Percentiles rank a stretch among this genome's conserved stretches.
Evolutionary conservation across 208 protist genomes (phyloP).

Genomic region (Naegleria gruberi): DNA sequence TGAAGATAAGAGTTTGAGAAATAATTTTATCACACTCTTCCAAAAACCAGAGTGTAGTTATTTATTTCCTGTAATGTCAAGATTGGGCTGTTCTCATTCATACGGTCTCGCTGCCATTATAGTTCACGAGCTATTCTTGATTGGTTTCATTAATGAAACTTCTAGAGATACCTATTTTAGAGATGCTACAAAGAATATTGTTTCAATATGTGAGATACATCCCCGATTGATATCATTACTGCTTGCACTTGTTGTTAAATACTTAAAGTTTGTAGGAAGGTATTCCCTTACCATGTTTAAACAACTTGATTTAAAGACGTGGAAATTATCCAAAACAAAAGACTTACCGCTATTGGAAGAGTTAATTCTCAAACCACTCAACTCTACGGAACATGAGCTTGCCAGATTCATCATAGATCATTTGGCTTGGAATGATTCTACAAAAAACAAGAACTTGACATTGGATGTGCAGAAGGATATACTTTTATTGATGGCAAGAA

Average conservation of each 20-base stretch:
- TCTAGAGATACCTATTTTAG: background rate
- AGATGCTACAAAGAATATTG: background rate
- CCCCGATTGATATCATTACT: background rate
- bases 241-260: background rate
- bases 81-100: background rate
- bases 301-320: background rate
- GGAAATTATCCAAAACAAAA: background rate
- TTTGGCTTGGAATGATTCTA: background rate
- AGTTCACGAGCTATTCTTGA: background rate
- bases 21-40: background rate
- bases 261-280: background rate
- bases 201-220: background rate
- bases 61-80: background rate
- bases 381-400: background rate
- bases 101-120: background rate
- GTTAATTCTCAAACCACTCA: background rate
- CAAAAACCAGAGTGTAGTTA: background rate
- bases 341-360: background rate
- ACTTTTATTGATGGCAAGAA: background rate
- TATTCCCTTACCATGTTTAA: background rate
- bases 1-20: background rate
- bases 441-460: background rate
- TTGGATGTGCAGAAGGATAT: background rate
- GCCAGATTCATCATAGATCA: background rate
- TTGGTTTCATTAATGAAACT: background rate